Percentiles rank a stretch among this genome's conserved stretches.
Evolutionary conservation across 2,329 filamentous ascomycete species (phyloP).

Genomic region (Trichoderma cornu-damae): DNA sequence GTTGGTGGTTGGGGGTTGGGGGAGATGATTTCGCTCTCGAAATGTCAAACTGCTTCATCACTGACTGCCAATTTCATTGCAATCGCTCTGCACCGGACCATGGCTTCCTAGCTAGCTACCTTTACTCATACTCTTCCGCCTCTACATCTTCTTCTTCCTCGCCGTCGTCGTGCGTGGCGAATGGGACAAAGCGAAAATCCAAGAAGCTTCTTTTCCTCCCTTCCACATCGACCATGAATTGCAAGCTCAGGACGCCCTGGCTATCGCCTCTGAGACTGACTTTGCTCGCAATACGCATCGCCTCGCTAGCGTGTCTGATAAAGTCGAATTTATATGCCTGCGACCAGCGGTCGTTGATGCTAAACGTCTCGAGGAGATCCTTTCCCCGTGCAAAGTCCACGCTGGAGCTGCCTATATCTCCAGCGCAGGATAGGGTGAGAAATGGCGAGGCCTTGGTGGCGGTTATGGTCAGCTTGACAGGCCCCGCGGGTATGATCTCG

Average conservation of each 20-base stretch:
- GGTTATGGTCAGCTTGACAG: conserved; percentile 64
- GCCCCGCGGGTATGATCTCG: conserved; percentile 66
- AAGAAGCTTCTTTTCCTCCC: conserved; percentile 65
- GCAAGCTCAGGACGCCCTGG: conserved; percentile 86
- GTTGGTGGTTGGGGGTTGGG: no score
- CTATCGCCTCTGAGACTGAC: conserved; percentile 84
- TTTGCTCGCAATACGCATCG: conserved; percentile 91
- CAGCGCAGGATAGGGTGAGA: conserved; percentile 63
- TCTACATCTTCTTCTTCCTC: conserved; percentile 19
- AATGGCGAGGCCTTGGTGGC: conserved; percentile 61
- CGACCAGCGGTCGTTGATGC: conserved; percentile 53
- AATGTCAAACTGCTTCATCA: neutral
- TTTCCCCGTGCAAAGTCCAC: conserved; percentile 62
- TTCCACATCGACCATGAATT: conserved; percentile 93
- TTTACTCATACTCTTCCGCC: neutral
- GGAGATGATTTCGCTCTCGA: neutral
- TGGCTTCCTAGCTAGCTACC: no score
- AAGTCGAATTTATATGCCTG: conserved; percentile 84
- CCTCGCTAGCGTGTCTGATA: conserved; percentile 76
- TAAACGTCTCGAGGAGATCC: conserved; percentile 69
- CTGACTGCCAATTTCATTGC: neutral
- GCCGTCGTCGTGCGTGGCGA: conserved; percentile 54
- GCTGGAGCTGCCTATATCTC: conserved; percentile 55
- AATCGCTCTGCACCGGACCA: neutral
- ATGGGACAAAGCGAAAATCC: conserved; percentile 78